These are phyloP conservation scores for Diutina pseudorugosa DNA, from an alignment of 1,139 yeast genomes.

Conservation along the genomic window DNA sequence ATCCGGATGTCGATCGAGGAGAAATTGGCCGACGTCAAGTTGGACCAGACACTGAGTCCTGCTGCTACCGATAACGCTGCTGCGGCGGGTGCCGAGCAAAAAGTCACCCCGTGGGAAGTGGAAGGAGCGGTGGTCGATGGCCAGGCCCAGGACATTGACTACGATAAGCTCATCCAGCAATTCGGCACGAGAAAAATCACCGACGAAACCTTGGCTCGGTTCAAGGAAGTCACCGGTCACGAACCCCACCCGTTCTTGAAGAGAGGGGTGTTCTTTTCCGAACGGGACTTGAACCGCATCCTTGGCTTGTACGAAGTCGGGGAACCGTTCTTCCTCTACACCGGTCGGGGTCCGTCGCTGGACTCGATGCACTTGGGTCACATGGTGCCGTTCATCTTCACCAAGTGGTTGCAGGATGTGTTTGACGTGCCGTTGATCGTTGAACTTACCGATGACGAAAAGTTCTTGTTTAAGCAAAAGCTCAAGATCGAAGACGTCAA, in stretches of 20 bases:
- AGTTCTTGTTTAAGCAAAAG: constrained; percentile 85
- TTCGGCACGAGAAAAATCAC: constrained; percentile 78
- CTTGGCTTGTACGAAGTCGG: constrained; percentile 88
- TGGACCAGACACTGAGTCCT: background rate
- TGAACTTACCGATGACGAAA: constrained; percentile 96
- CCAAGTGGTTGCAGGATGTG: constrained; percentile 97
- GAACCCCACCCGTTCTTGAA: constrained; percentile 88
- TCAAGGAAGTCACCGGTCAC: constrained; percentile 73
- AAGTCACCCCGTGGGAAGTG: constrained; percentile 96
- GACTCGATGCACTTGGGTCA: constrained; percentile 97
- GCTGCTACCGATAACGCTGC: background rate
- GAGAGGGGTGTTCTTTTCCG: constrained; percentile 88
- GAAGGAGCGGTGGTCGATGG: constrained; percentile 94
- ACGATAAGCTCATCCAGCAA: constrained; percentile 71
- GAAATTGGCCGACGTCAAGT: background rate
- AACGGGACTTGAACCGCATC: constrained; percentile 73
- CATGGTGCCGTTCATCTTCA: constrained; percentile 89
- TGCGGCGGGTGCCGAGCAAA: constrained; percentile 32
- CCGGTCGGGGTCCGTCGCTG: constrained; percentile 96
- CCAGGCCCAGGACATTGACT: constrained; percentile 76
- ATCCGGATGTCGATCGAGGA: background rate
- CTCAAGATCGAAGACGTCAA: constrained; percentile 84
- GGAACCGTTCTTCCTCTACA: constrained; percentile 87
- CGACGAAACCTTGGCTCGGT: constrained; percentile 61
- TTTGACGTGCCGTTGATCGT: constrained; percentile 94